Base-by-base conservation (phyloP, 306 rosid genomes). In the Pyrus pyrifolia region DNA sequence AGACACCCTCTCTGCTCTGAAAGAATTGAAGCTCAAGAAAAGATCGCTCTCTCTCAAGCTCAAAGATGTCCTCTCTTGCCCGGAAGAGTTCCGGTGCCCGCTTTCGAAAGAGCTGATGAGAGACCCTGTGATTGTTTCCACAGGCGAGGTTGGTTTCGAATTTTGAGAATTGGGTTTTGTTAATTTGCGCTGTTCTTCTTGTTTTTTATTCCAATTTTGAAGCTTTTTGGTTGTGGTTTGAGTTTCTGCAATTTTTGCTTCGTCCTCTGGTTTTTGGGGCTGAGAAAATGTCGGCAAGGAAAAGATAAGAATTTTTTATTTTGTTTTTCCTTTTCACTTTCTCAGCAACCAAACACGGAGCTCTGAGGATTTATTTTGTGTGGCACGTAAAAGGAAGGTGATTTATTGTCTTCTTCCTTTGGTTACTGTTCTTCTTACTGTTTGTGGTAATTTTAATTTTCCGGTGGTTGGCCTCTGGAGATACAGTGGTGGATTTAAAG, bases 121-220 rank as follows among this genome's bases (percentile, higher is more conserved):
- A 89, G 98, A 93, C 88, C 98, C 98, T 76, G 97, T 93, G 68
- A 83, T 91, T 83, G 88, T 89, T 10, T 86, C 93, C 62, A 81
- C 97, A 42, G 97, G 98, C 40, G 90, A 91, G 98, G 97, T 93
- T 78, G 67, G 96, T 84, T 17, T 15, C 3, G 6, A 60, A 27
- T 10, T 8, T 35, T 35, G 53, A 2, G 30, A 74, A 44, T 74
- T 45, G 44, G 59, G 46, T 31, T 8, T 44, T 27, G 33, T 22
- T 5, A 11, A 12, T 80, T 80, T 75, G 29, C 71, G 62, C 70
- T 62, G 72, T 52, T 74, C 63, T 68, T 69, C 8, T 12, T 35
- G n/a, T 45, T 23, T 45, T 21, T 45, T 3, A 22, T 29, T 13
- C 23, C 70, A 74, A 11, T 29, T 62, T 63, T 46, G 69, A 62